Evolutionary conservation across 2,329 filamentous ascomycete species (phyloP).

Genomic region (Cadophora gregata): DNA sequence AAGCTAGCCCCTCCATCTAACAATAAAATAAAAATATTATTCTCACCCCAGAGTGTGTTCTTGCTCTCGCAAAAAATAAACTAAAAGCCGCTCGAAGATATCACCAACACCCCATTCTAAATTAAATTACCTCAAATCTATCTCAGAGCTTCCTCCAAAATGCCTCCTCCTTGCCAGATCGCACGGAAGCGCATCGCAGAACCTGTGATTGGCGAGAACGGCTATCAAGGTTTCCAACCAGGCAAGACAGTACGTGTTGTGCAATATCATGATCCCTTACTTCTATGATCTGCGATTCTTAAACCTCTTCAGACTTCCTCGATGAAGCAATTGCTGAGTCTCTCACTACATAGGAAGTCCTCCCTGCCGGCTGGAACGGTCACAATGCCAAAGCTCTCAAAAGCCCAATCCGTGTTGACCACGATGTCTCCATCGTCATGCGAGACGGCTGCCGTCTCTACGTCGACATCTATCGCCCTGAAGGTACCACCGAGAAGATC

Average conservation of each 20-base stretch:
- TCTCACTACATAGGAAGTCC: too few species aligned
- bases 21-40: neutral
- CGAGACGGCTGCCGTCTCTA: constrained; percentile 37
- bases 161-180: constrained; percentile 15
- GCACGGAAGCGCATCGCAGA: constrained; percentile 14
- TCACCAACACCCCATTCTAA: neutral
- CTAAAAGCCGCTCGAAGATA: neutral
- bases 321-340: too few species aligned
- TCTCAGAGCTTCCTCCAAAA: neutral
- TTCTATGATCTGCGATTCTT: too few species aligned
- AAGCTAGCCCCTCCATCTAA: neutral
- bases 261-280: too few species aligned
- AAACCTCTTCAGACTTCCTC: too few species aligned
- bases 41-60: neutral
- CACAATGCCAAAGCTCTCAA: constrained; percentile 6
- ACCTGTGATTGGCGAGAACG: constrained; percentile 13
- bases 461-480: constrained; percentile 38
- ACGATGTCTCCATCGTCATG: constrained; percentile 34
- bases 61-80: neutral
- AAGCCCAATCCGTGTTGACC: constrained; percentile 18
- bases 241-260: too few species aligned
- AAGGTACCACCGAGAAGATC: constrained; percentile 10
- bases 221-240: constrained; percentile 17
- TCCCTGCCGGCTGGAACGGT: neutral
- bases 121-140: neutral